Conservation (phyloP, 2,329 filamentous ascomycete genomes). For the Hymenoscyphus occultus region DNA sequence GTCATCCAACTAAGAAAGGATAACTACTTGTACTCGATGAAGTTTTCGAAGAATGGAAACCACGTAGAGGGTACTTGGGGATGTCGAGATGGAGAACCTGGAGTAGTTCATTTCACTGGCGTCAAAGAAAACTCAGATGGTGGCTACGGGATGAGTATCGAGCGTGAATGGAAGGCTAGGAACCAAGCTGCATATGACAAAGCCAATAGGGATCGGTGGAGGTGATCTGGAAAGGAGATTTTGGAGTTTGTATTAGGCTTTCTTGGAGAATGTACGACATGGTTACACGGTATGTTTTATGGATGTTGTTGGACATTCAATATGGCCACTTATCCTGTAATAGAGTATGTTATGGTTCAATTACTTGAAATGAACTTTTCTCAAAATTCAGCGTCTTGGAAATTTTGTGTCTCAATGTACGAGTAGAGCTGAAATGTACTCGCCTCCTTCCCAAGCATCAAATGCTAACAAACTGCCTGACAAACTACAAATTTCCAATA, state of each 20-base stretch:
- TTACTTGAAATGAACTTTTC: too few species aligned
- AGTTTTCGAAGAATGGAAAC: background rate
- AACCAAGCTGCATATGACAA: background rate
- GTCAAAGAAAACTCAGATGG: background rate
- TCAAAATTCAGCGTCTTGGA: too few species aligned
- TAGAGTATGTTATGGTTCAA: too few species aligned
- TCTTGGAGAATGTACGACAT: background rate
- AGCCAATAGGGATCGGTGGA: background rate
- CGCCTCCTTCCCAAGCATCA: too few species aligned
- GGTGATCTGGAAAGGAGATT: background rate
- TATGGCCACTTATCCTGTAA: background rate
- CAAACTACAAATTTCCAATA: too few species aligned
- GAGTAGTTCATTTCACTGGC: background rate
- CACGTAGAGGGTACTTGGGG: background rate
- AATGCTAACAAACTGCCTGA: too few species aligned
- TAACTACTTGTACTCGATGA: background rate
- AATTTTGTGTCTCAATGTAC: too few species aligned
- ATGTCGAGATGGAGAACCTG: background rate
- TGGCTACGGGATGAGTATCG: background rate
- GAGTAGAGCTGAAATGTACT: too few species aligned
- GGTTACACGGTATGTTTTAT: background rate
- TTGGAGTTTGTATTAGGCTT: background rate
- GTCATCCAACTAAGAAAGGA: background rate
- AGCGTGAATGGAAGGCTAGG: background rate
- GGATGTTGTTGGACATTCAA: background rate